phyloP scores from a whole-genome alignment of 2,329 filamentous ascomycete genomes.

The Botrytis aclada region DNA sequence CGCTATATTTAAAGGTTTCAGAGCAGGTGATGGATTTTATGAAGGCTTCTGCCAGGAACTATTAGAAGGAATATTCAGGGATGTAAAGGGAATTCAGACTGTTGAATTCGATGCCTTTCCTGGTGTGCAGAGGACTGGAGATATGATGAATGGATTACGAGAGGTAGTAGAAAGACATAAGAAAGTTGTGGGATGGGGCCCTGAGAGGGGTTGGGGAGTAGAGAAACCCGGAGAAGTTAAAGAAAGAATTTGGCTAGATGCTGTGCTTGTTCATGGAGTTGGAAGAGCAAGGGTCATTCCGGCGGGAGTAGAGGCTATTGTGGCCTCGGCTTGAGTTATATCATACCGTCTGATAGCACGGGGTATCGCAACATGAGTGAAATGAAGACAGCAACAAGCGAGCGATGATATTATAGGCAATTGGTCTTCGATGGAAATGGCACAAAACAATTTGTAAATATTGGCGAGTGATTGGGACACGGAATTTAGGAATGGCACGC shows the following conservation, averaged over 20 bases:
- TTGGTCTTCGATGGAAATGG: not conserved
- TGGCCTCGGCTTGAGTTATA: not conserved
- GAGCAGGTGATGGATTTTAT: constrained; percentile 61
- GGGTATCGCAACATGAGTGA: not conserved
- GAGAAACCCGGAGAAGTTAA: constrained; percentile 40
- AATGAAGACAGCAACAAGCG: not conserved
- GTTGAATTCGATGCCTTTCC: constrained; percentile 70
- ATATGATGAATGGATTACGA: constrained; percentile 61
- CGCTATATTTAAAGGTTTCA: constrained; percentile 63
- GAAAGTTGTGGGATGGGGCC: constrained; percentile 63
- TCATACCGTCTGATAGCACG: not conserved
- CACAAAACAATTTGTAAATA: not conserved
- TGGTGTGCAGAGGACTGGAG: constrained; percentile 61
- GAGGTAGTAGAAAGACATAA: constrained; percentile 48
- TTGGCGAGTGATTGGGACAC: not conserved
- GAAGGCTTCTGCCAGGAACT: constrained; percentile 62
- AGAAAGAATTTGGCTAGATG: constrained; percentile 30
- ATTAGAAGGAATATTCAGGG: constrained; percentile 53
- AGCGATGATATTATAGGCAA: not conserved
- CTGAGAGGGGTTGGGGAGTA: constrained; percentile 60
- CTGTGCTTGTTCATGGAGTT: constrained; percentile 27
- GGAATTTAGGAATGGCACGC: not conserved
- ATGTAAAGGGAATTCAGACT: constrained; percentile 53
- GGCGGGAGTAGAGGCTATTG: not conserved
- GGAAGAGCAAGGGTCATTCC: constrained; percentile 6